phyloP scores from a whole-genome alignment of 2,329 filamentous ascomycete genomes.

The Fusarium chlamydosporum region DNA sequence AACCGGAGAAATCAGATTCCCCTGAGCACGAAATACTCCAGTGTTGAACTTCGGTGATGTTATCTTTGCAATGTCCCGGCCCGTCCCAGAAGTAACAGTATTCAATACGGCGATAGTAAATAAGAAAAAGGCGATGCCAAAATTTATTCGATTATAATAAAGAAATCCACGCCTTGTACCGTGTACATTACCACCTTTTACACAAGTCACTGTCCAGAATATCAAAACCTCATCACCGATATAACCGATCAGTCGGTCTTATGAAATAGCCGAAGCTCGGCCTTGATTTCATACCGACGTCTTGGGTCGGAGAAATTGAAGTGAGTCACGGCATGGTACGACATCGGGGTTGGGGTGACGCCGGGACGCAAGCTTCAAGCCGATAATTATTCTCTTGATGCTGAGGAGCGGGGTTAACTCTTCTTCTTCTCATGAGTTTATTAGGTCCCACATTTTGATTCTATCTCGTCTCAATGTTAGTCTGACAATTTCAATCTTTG shows the following conservation, averaged over 20 bases:
- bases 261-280: background rate
- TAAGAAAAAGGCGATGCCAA: too few species aligned
- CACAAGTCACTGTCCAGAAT: background rate
- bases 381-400: background rate
- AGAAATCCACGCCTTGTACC: too few species aligned
- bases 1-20: background rate
- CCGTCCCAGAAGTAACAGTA: too few species aligned
- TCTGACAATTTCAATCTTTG: background rate
- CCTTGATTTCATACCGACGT: background rate
- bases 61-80: background rate
- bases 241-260: background rate
- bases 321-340: background rate
- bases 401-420: conserved; percentile 33
- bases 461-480: conserved; percentile 5
- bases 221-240: background rate
- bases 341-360: background rate
- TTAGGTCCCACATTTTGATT: conserved; percentile 8
- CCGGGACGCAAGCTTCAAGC: background rate
- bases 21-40: background rate
- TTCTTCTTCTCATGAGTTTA: background rate
- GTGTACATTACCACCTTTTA: background rate
- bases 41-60: background rate
- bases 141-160: background rate
- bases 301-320: background rate
- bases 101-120: too few species aligned